Conservation (phyloP, 768 basidiomycete species). For the Tylopilus cervinicoccineus region DNA sequence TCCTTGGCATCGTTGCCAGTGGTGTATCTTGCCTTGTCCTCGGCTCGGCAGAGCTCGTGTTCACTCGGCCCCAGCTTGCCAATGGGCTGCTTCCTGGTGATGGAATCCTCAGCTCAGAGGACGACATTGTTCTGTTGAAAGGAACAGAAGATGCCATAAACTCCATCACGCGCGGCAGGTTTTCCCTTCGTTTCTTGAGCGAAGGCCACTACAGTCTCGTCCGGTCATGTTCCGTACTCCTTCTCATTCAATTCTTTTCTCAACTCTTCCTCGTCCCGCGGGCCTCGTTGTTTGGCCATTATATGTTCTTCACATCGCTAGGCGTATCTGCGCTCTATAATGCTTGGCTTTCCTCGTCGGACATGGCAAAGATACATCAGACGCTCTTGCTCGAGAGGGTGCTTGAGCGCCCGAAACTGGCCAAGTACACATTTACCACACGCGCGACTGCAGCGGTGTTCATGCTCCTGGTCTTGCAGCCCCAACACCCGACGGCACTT, state of each 20-base stretch:
- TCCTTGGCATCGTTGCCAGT: not conserved
- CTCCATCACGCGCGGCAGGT: not conserved
- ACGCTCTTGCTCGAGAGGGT: not conserved
- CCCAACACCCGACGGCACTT: not conserved
- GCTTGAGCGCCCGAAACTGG: not conserved
- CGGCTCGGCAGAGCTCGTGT: not conserved
- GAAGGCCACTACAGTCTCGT: not conserved
- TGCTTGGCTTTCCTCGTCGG: not conserved
- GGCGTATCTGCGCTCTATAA: not conserved
- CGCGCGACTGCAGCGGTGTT: not conserved
- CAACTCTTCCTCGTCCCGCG: not conserved
- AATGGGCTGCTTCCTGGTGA: not conserved
- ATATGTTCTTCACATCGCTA: not conserved
- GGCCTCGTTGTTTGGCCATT: not conserved
- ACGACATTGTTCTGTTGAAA: not conserved
- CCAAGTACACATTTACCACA: not conserved
- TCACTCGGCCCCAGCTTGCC: not conserved
- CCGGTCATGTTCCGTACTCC: not conserved
- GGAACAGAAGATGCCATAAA: not conserved
- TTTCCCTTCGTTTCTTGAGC: not conserved
- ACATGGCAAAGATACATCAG: not conserved
- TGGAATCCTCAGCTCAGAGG: not conserved
- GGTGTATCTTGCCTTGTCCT: not conserved
- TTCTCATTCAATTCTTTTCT: not conserved
- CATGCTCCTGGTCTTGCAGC: not conserved